These are phyloP conservation scores for Linnemannia elongata DNA, from an alignment of 192 early-diverging fungal species.

Conservation along the genomic window DNA sequence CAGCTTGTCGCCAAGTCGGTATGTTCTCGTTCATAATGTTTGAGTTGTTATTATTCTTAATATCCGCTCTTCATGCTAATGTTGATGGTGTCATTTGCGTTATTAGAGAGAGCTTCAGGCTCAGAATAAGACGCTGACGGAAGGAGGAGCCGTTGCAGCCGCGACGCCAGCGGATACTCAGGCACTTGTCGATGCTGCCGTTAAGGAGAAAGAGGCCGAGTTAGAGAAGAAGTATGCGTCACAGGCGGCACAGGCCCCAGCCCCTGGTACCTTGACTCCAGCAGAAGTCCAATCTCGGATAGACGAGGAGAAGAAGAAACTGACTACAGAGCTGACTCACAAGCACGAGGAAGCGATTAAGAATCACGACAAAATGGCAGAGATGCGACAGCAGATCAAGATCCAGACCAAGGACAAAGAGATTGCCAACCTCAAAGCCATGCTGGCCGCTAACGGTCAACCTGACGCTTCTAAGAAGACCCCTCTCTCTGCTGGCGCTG, in stretches of 20 bases:
- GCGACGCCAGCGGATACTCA: conserved; percentile 18
- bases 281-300: conserved; percentile 38
- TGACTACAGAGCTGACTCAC: conserved; percentile 55
- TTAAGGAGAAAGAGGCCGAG: conserved; percentile 30
- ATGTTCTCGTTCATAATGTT: neutral
- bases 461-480: neutral
- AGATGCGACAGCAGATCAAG: conserved; percentile 64
- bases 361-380: conserved; percentile 53
- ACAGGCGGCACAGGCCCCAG: conserved; percentile 37
- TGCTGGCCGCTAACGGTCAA: conserved; percentile 39
- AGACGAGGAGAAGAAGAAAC: conserved; percentile 57
- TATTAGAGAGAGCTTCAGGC: conserved; percentile 31
- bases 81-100: neutral
- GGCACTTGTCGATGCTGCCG: conserved; percentile 26
- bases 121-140: neutral
- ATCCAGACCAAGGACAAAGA: conserved; percentile 61
- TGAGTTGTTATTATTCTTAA: neutral
- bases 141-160: neutral
- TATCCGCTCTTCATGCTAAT: neutral
- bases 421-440: conserved; percentile 57
- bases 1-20: conserved; percentile 10
- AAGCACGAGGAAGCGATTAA: conserved; percentile 57
- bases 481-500: conserved; percentile 19
- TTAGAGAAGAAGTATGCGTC: conserved; percentile 55
- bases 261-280: neutral